Percentiles rank a stretch among this genome's conserved stretches.
Conservation (phyloP, 2,329 filamentous ascomycete genomes). For the Fusarium sp. region DNA sequence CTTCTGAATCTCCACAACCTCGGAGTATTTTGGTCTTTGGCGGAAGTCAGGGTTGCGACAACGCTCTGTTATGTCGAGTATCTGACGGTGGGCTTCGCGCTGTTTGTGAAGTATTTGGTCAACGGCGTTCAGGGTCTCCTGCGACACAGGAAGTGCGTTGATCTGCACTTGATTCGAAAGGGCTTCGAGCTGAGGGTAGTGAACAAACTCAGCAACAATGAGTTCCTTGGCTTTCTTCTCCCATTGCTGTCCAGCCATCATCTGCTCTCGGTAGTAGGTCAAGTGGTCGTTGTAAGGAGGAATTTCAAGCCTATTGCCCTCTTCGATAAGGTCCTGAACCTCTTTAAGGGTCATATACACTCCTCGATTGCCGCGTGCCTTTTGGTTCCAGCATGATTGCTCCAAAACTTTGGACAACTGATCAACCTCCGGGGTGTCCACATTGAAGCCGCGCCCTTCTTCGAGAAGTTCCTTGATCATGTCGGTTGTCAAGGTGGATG, state of each 20-base stretch:
- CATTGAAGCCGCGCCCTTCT: conserved; percentile 87
- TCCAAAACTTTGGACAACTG: conserved; percentile 83
- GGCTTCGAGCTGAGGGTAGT: conserved; percentile 95
- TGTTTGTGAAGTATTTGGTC: conserved; percentile 97
- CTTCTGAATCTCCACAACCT: conserved; percentile 92
- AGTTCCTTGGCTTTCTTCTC: conserved; percentile 93
- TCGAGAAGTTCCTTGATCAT: conserved; percentile 94
- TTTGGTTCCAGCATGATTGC: conserved; percentile 89
- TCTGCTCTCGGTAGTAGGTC: conserved; percentile 80
- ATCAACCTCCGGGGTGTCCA: conserved; percentile 91
- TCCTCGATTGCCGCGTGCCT: conserved; percentile 74
- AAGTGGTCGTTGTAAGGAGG: conserved; percentile 85
- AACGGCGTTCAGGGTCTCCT: conserved; percentile 83
- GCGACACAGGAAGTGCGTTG: conserved; percentile 81
- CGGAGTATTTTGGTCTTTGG: conserved; percentile 86
- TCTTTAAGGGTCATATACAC: conserved; percentile 80
- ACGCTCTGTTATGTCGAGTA: conserved; percentile 83
- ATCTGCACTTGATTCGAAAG: conserved; percentile 83
- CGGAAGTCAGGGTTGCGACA: conserved; percentile 81
- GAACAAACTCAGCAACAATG: conserved; percentile 89
- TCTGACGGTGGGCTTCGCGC: conserved; percentile 90
- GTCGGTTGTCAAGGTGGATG: conserved; percentile 72
- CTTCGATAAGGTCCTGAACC: conserved; percentile 81
- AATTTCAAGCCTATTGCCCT: conserved; percentile 82
- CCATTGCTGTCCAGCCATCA: conserved; percentile 84